Conservation (phyloP, 2,329 filamentous ascomycete species). For the Escovopsis sp. region DNA sequence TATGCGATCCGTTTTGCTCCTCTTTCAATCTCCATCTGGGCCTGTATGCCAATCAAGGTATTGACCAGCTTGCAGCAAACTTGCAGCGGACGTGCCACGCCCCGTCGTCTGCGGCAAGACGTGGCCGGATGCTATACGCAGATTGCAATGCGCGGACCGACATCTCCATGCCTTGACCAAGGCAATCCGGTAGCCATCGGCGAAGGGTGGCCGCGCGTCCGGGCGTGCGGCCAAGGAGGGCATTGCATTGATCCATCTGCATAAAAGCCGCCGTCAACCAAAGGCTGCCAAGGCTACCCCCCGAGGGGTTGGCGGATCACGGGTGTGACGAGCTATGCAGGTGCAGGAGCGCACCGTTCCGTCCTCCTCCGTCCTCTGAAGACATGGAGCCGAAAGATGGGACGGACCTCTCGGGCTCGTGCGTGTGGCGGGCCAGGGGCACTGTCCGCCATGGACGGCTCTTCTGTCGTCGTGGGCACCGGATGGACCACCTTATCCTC, state of each 20-base stretch:
- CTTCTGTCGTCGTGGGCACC: too few relatives aligned
- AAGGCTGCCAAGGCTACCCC: neutral
- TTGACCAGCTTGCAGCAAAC: slow-evolving; percentile 3
- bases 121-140: slow-evolving; percentile 16
- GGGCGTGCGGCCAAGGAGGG: neutral
- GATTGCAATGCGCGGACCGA: neutral
- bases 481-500: too few relatives aligned
- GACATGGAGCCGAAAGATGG: slow-evolving; percentile 3
- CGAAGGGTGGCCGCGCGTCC: too few relatives aligned
- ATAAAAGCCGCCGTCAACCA: neutral
- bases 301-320: slow-evolving; percentile 16
- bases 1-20: too few relatives aligned
- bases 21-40: too few relatives aligned
- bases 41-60: too few relatives aligned
- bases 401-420: neutral
- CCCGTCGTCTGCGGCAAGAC: slow-evolving; percentile 10
- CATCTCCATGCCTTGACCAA: neutral
- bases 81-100: slow-evolving; percentile 2
- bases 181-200: neutral
- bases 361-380: slow-evolving; percentile 7
- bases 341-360: slow-evolving; percentile 23
- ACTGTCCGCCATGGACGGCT: neutral
- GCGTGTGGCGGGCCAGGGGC: neutral
- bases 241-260: neutral
- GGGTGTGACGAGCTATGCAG: slow-evolving; percentile 17